Percentiles rank a stretch among this genome's conserved stretches.
These are phyloP conservation scores for Aureobasidium sp. DNA, from an alignment of 2,329 filamentous ascomycete genomes.

Conservation along the genomic window DNA sequence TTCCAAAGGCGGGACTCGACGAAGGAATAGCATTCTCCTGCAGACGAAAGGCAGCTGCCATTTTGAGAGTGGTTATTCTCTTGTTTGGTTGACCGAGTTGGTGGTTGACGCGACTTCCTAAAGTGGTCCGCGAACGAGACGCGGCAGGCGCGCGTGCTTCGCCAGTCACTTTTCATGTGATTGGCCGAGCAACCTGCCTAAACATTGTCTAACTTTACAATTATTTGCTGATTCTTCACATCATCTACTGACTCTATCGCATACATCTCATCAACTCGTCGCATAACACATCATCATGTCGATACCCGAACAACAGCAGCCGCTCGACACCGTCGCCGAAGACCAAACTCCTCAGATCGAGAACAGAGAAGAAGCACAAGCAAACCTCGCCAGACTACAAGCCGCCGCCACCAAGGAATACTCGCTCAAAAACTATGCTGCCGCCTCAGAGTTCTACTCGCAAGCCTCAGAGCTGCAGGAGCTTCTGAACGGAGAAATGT, in stretches of 20 bases:
- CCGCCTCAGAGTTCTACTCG: constrained; percentile 80
- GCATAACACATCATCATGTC: not conserved
- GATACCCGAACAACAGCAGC: not conserved
- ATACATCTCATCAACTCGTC: not conserved
- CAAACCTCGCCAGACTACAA: constrained; percentile 50
- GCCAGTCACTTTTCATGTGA: constrained; percentile 4
- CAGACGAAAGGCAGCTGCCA: constrained; percentile 19
- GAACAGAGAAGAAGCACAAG: constrained; percentile 8
- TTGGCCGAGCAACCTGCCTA: not conserved
- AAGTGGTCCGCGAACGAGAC: not conserved
- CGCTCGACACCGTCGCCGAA: not conserved
- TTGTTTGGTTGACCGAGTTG: not conserved
- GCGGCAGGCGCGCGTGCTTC: not conserved
- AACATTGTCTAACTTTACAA: not conserved
- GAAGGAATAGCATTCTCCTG: constrained; percentile 56
- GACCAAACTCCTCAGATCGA: not conserved
- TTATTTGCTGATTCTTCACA: not conserved
- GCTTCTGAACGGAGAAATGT: constrained; percentile 85
- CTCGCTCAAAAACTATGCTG: constrained; percentile 78
- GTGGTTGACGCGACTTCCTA: not conserved
- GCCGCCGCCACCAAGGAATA: constrained; percentile 79
- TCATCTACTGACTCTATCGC: not conserved
- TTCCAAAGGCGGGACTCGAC: constrained; percentile 84
- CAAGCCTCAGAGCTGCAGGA: constrained; percentile 84
- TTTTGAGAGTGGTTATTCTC: constrained; percentile 10